A percentile compares a stretch with the other conserved stretches of the same genome.
Conservation (phyloP, 306 rosid species). For the Nissolia schottii region DNA sequence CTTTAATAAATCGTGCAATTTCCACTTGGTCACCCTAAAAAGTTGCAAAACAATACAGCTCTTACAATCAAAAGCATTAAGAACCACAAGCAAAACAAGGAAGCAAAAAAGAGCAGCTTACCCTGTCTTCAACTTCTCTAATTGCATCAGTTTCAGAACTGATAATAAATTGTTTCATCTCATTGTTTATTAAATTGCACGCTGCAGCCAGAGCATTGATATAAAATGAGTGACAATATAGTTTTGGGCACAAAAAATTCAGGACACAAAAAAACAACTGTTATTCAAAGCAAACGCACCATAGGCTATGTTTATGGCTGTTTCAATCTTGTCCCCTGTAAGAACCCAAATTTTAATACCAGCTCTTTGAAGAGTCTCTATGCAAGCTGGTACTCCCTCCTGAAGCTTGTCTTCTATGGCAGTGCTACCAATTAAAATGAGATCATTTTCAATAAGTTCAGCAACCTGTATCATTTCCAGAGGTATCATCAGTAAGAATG, state of each 20-base stretch:
- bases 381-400: slow-evolving; percentile 96
- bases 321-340: slow-evolving; percentile 99
- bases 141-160: slow-evolving; percentile 94
- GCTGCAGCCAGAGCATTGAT: slow-evolving; percentile 49
- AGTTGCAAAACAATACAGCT: slow-evolving; percentile 4
- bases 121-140: slow-evolving; percentile 90
- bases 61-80: not conserved
- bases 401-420: slow-evolving; percentile 99
- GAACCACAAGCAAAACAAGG: not conserved
- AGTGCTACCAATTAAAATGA: slow-evolving; percentile 85
- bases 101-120: slow-evolving; percentile 30
- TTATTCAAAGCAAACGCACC: slow-evolving; percentile 48
- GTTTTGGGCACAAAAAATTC: not conserved
- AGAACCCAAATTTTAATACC: slow-evolving; percentile 98
- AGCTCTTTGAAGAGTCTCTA: slow-evolving; percentile 90
- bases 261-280: slow-evolving; percentile 9
- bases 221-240: not conserved
- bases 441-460: slow-evolving; percentile 85
- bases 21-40: slow-evolving; percentile 94
- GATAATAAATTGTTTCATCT: slow-evolving; percentile 84
- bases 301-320: slow-evolving; percentile 96
- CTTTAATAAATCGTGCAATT: slow-evolving; percentile 78
- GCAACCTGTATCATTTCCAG: slow-evolving; percentile 67
- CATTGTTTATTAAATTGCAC: slow-evolving; percentile 85
- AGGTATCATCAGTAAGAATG: slow-evolving; percentile 21